These are phyloP conservation scores for Blastocystis sp. DNA, from an alignment of 352 stramenopile genomes.

Conservation along the genomic window DNA sequence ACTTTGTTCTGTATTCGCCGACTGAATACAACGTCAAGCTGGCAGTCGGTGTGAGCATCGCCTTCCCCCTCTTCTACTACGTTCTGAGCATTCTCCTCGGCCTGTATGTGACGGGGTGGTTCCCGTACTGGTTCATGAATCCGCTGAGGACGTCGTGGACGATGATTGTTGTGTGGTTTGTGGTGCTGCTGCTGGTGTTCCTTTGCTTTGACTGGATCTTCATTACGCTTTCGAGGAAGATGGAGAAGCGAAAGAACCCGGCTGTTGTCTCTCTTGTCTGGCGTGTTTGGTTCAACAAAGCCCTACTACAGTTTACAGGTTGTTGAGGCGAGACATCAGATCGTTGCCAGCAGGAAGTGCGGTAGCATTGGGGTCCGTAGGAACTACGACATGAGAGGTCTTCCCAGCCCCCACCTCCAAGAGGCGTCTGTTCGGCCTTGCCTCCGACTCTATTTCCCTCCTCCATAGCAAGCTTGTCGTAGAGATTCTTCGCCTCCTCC, in stretches of 20 bases:
- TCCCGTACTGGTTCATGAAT: slow-evolving; percentile 64
- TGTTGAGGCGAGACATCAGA: slow-evolving; percentile 61
- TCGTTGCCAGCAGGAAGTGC: neutral
- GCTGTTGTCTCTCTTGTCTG: neutral
- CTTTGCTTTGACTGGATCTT: slow-evolving; percentile 20
- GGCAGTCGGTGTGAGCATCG: neutral
- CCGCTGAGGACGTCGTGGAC: neutral
- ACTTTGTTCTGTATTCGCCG: slow-evolving; percentile 43
- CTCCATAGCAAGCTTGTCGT: slow-evolving; percentile 15
- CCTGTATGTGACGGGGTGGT: neutral
- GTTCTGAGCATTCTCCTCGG: neutral
- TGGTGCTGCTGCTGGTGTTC: neutral
- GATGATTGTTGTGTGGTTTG: slow-evolving; percentile 5
- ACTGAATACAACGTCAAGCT: neutral
- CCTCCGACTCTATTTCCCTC: neutral
- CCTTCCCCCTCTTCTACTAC: slow-evolving; percentile 48
- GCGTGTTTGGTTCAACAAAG: slow-evolving; percentile 15
- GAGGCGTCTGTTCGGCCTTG: neutral
- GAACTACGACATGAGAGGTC: no score
- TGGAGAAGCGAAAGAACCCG: neutral
- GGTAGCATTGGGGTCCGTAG: neutral
- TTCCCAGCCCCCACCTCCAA: neutral
- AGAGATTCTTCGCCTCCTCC: slow-evolving; percentile 18
- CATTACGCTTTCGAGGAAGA: neutral
- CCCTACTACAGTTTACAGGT: slow-evolving; percentile 34